Percentiles rank a stretch among this genome's conserved stretches.
These are phyloP conservation scores for Camelina sativa DNA, from an alignment of 345 rosid species.

Conservation along the genomic window DNA sequence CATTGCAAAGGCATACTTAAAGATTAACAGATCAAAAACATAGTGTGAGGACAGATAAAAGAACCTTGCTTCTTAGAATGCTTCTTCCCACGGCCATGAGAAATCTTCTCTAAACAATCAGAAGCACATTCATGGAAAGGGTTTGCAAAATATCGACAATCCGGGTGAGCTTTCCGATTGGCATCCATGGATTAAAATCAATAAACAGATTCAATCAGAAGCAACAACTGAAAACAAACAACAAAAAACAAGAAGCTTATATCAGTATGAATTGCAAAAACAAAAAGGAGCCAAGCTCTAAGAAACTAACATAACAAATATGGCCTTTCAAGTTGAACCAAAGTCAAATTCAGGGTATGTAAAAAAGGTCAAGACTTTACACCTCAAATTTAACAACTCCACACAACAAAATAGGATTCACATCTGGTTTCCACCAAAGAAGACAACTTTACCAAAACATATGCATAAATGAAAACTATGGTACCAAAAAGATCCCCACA, in stretches of 20 bases:
- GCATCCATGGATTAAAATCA: conserved; percentile 31
- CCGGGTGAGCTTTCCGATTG: conserved; percentile 41
- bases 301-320: conserved; percentile 17
- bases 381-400: conserved; percentile 30
- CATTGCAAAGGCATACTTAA: not conserved
- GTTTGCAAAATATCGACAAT: conserved; percentile 36
- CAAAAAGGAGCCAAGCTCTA: conserved; percentile 19
- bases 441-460: conserved; percentile 29
- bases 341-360: conserved; percentile 10
- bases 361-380: conserved; percentile 31
- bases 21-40: conserved; percentile 5
- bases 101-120: conserved; percentile 45
- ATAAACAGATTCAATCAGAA: conserved; percentile 13
- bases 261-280: conserved; percentile 5
- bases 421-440: conserved; percentile 29
- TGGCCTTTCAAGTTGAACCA: conserved; percentile 23
- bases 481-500: conserved; percentile 1
- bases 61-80: conserved; percentile 46
- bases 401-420: conserved; percentile 3
- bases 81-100: conserved; percentile 43
- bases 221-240: conserved; percentile 3
- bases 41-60: not conserved
- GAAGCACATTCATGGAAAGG: conserved; percentile 48
- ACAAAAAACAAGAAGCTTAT: not conserved
- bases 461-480: conserved; percentile 7